Percentiles rank a stretch among this genome's conserved stretches.
Evolutionary conservation across 768 basidiomycete species (phyloP).

Genomic region (Boletus tylopilopsis): DNA sequence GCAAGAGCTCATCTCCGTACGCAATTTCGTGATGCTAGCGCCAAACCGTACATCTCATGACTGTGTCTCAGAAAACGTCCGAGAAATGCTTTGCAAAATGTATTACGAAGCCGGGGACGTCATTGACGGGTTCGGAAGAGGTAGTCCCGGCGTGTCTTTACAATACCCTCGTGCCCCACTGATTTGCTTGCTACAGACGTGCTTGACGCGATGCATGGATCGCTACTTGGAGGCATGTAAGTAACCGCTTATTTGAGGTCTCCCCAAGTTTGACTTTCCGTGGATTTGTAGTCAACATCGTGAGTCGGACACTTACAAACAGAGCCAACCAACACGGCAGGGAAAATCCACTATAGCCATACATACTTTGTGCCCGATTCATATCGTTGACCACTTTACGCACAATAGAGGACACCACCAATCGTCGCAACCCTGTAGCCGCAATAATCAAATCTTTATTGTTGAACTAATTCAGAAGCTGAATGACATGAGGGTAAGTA

Average conservation of each 20-base stretch:
- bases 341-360: constrained; percentile 14
- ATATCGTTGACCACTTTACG: background rate
- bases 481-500: constrained; percentile 9
- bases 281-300: constrained; percentile 61
- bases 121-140: constrained; percentile 70
- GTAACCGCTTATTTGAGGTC: constrained; percentile 26
- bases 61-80: constrained; percentile 57
- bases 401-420: constrained; percentile 2
- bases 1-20: constrained; percentile 77
- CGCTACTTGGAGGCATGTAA: constrained; percentile 84
- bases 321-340: constrained; percentile 39
- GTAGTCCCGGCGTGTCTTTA: constrained; percentile 32
- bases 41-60: background rate
- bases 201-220: constrained; percentile 71
- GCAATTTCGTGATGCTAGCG: background rate
- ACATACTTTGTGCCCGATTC: background rate
- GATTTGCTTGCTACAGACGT: constrained; percentile 46
- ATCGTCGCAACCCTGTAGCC: background rate
- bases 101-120: constrained; percentile 67
- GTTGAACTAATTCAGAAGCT: constrained; percentile 11
- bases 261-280: background rate
- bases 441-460: constrained; percentile 11
- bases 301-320: constrained; percentile 63
- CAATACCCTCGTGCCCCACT: background rate
- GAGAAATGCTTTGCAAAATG: constrained; percentile 79